Percentiles rank a stretch among this genome's conserved stretches.
Evolutionary conservation across 495 filamentous ascomycete genomes (phyloP).

Genomic region (Pyronema domesticum): DNA sequence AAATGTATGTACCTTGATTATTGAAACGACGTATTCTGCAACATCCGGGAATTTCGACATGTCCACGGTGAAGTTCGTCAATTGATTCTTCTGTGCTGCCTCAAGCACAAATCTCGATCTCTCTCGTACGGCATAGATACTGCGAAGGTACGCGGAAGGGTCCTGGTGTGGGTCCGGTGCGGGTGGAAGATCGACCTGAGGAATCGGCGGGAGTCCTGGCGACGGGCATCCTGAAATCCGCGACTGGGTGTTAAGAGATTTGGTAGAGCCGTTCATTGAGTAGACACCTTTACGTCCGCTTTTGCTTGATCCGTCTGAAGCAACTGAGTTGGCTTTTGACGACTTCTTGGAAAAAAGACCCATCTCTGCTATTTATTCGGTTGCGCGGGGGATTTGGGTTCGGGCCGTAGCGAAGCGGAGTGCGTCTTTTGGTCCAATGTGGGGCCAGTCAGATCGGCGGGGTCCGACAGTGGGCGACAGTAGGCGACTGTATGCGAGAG

Average conservation of each 20-base stretch:
- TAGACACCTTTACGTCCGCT: constrained; percentile 30
- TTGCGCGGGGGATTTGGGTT: neutral
- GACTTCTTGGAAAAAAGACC: constrained; percentile 48
- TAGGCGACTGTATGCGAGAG: no score
- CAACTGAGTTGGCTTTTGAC: constrained; percentile 33
- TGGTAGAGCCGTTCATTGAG: constrained; percentile 7
- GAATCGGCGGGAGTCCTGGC: constrained; percentile 27
- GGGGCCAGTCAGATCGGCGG: neutral
- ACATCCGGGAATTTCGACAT: constrained; percentile 73
- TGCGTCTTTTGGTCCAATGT: neutral
- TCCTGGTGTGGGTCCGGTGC: constrained; percentile 80
- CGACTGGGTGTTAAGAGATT: constrained; percentile 19
- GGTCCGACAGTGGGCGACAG: neutral
- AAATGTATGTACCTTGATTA: constrained; percentile 63
- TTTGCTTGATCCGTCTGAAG: constrained; percentile 31
- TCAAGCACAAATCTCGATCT: constrained; percentile 51
- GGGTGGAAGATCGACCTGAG: constrained; percentile 55
- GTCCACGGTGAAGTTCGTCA: constrained; percentile 85
- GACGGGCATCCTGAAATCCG: constrained; percentile 28
- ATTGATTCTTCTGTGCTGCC: constrained; percentile 58
- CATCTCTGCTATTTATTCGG: constrained; percentile 28
- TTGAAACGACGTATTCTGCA: constrained; percentile 79
- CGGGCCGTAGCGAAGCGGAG: neutral
- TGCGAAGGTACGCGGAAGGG: constrained; percentile 80
- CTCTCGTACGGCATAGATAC: constrained; percentile 75